A percentile compares a stretch with the other conserved stretches of the same genome.
Conservation (phyloP, 2,329 filamentous ascomycete species). For the Venturiaceae sp. region DNA sequence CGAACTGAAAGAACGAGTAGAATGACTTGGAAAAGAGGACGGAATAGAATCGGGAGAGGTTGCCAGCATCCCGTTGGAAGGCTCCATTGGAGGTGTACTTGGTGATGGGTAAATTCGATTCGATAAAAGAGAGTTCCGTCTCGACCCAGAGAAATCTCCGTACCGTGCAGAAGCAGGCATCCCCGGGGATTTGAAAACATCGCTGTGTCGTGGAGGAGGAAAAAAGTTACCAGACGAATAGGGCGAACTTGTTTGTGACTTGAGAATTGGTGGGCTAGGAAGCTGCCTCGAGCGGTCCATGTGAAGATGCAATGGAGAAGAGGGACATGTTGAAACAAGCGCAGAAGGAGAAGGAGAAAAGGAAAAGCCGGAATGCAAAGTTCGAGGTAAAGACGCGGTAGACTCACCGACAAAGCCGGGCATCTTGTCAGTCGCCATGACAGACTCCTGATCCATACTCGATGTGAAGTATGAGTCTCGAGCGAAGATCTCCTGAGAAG, state of each 20-base stretch:
- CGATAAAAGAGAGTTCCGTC: conserved; percentile 12
- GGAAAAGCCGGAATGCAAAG: background rate
- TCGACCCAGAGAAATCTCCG: background rate
- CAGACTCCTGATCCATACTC: conserved; percentile 1
- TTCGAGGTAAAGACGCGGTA: background rate
- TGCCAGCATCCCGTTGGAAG: conserved; percentile 11
- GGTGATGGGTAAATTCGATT: conserved; percentile 15
- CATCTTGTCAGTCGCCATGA: conserved; percentile 2
- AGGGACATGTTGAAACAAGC: background rate
- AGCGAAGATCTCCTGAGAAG: conserved; percentile 7
- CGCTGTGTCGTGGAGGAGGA: background rate
- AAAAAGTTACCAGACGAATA: background rate
- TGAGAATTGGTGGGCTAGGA: background rate
- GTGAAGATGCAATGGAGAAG: background rate
- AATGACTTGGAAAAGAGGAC: conserved; percentile 12
- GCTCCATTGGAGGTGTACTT: conserved; percentile 9
- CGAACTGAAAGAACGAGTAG: conserved; percentile 14
- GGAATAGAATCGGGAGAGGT: conserved; percentile 13
- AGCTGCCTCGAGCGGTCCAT: background rate
- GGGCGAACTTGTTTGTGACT: background rate
- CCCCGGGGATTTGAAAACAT: conserved; percentile 3
- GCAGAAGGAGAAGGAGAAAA: conserved; percentile 2
- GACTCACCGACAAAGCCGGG: conserved; percentile 8
- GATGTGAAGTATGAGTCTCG: conserved; percentile 5
- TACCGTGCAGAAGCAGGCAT: conserved; percentile 11